Evolutionary conservation across 352 stramenopile genomes (phyloP).

Genomic region (Phytopythium cucurbitacearum): DNA sequence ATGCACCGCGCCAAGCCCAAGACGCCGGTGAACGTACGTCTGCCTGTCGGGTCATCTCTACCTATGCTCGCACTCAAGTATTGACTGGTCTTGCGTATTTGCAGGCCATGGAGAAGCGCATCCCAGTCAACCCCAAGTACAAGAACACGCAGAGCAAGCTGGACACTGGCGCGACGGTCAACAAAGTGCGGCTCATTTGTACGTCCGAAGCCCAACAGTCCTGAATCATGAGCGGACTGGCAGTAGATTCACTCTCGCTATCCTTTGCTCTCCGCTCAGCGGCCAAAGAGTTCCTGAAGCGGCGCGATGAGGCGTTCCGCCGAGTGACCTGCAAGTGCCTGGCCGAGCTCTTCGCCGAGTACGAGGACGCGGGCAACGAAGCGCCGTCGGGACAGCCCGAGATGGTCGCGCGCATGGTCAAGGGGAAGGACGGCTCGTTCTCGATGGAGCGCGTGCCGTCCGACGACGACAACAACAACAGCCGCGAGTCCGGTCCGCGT

Average conservation of each 20-base stretch:
- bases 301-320: slow-evolving; percentile 75
- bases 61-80: background rate
- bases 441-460: slow-evolving; percentile 61
- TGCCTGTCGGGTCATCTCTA: background rate
- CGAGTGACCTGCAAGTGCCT: slow-evolving; percentile 65
- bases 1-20: slow-evolving; percentile 71
- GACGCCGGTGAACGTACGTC: slow-evolving; percentile 48
- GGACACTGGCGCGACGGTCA: slow-evolving; percentile 63
- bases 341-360: slow-evolving; percentile 69
- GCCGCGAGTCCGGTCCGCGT: slow-evolving; percentile 34
- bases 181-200: slow-evolving; percentile 81
- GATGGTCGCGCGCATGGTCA: slow-evolving; percentile 76
- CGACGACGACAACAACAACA: slow-evolving; percentile 33
- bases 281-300: slow-evolving; percentile 77
- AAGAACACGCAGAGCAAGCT: slow-evolving; percentile 79
- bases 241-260: too few relatives aligned
- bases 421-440: slow-evolving; percentile 58
- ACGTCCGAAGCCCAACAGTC: slow-evolving; percentile 6
- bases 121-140: slow-evolving; percentile 74
- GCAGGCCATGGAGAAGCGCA: slow-evolving; percentile 76
- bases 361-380: slow-evolving; percentile 49
- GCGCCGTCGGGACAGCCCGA: slow-evolving; percentile 33
- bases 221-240: too few relatives aligned
- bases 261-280: slow-evolving; percentile 19
- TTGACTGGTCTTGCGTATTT: background rate